Evolutionary conservation across 495 filamentous ascomycete genomes (phyloP).

Genomic region (Xylaria venustula): DNA sequence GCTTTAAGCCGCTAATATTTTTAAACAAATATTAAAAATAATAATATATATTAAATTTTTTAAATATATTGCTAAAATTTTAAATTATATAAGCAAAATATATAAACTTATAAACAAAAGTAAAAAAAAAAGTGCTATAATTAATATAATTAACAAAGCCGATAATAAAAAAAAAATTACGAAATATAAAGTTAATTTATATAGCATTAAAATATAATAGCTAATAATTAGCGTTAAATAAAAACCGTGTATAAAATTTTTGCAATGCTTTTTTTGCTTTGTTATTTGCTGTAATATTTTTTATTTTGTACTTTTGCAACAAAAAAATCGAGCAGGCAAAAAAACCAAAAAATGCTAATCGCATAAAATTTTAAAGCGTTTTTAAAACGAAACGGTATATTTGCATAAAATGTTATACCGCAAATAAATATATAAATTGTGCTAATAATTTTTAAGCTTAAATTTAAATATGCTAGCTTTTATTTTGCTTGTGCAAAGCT

Average conservation of each 20-base stretch:
- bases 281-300: not conserved
- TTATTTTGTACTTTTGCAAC: not conserved
- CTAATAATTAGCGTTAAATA: not conserved
- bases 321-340: not conserved
- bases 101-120: not conserved
- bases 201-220: not conserved
- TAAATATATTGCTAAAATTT: not conserved
- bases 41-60: not conserved
- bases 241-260: not conserved
- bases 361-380: not conserved
- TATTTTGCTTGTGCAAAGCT: not conserved
- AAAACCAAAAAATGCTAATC: not conserved
- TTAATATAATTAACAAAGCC: not conserved
- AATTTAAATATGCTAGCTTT: not conserved
- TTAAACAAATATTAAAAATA: not conserved
- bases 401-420: not conserved
- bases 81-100: no score
- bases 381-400: not conserved
- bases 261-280: not conserved
- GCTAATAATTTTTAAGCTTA: not conserved
- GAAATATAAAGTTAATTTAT: not conserved
- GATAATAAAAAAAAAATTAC: not conserved
- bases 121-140: not conserved
- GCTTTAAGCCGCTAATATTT: not conserved
- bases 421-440: not conserved